Evolutionary conservation across 441 rosid species (phyloP).

Genomic region (Arabidopsis hybrid): DNA sequence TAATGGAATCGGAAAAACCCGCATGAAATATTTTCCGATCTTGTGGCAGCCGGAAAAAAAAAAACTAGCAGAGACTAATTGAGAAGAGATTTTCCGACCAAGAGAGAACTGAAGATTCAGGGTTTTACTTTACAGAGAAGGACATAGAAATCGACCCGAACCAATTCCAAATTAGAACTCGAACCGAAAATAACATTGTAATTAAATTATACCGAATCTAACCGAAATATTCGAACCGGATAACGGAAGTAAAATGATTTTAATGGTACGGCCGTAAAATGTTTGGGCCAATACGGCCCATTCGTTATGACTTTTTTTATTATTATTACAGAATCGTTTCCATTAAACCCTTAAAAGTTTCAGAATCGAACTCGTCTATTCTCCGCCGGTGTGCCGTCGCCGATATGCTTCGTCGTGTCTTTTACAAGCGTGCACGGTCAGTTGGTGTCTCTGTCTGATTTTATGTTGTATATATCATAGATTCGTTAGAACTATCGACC

Average conservation of each 20-base stretch:
- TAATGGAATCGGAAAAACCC: conserved; percentile 34
- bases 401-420: conserved; percentile 36
- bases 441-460: not conserved
- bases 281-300: conserved; percentile 6
- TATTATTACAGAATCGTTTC: not conserved
- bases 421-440: conserved; percentile 31
- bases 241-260: not conserved
- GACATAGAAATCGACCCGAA: conserved; percentile 13
- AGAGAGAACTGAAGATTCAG: conserved; percentile 13
- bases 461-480: not conserved
- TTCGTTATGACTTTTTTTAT: not conserved
- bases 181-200: conserved; percentile 3
- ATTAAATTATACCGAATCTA: not conserved
- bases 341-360: conserved; percentile 21
- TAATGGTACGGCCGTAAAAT: not conserved
- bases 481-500: not conserved
- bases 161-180: not conserved
- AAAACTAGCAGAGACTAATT: not conserved
- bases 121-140: conserved; percentile 17
- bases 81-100: conserved; percentile 10
- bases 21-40: conserved; percentile 33
- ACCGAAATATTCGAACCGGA: not conserved
- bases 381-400: conserved; percentile 34
- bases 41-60: conserved; percentile 3
- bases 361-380: not conserved